Evolutionary conservation across 2,329 filamentous ascomycete species (phyloP).

Genomic region (Massarina eburnea): DNA sequence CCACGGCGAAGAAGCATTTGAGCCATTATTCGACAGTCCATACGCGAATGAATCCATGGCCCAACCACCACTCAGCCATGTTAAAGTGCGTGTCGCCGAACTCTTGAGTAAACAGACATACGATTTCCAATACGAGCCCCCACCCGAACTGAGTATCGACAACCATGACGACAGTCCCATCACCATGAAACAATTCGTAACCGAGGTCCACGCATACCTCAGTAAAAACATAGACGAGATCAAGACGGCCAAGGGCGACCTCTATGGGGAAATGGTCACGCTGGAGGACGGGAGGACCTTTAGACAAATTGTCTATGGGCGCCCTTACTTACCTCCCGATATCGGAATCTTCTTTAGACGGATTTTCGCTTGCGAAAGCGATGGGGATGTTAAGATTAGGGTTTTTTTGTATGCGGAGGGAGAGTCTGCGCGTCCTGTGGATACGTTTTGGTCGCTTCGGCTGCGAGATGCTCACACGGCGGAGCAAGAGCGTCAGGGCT

Average conservation of each 20-base stretch:
- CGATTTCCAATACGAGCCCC: constrained; percentile 5
- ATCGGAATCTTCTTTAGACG: neutral
- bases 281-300: neutral
- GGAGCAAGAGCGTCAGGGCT: neutral
- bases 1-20: neutral
- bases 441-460: neutral
- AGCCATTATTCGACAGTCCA: constrained; percentile 6
- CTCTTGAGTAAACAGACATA: constrained; percentile 1
- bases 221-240: neutral
- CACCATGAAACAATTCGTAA: constrained; percentile 12
- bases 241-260: neutral
- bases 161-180: constrained; percentile 7
- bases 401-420: neutral
- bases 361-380: neutral
- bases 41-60: constrained; percentile 6
- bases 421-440: neutral
- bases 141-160: constrained; percentile 6
- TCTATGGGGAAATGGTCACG: neutral
- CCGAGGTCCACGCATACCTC: neutral
- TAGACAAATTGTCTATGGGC: too few relatives aligned
- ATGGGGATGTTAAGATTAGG: neutral
- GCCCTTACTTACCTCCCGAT: neutral
- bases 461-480: neutral
- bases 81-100: neutral
- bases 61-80: neutral